Evolutionary conservation across 164 flowering plant species (phyloP).

Genomic region (Vitis rotundifolia): DNA sequence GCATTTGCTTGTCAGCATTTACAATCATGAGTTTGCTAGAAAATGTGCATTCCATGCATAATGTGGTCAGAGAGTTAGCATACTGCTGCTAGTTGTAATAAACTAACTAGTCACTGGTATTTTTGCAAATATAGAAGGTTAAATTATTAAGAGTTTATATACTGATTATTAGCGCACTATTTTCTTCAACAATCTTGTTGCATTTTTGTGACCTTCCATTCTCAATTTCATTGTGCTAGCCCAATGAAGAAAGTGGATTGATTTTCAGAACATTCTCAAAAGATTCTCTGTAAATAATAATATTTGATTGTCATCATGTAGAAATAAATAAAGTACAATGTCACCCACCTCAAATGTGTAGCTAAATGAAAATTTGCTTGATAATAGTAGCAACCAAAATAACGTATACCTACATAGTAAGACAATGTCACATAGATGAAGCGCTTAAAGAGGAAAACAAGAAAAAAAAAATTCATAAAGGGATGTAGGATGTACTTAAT

Average conservation of each 20-base stretch:
- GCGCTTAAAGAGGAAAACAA: background rate
- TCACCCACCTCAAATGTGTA: conserved; percentile 75
- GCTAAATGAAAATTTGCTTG: conserved; percentile 82
- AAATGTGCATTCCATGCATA: background rate
- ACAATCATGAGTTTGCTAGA: background rate
- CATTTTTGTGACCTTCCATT: no score
- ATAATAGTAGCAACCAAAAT: conserved; percentile 71
- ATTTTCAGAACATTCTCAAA: no score
- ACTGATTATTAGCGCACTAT: no score
- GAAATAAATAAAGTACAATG: background rate
- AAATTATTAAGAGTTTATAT: no score
- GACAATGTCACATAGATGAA: conserved; percentile 10
- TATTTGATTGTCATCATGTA: background rate
- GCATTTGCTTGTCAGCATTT: conserved; percentile 20
- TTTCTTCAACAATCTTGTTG: no score
- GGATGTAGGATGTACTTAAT: conserved; percentile 53
- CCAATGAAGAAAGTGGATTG: no score
- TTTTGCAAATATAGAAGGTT: background rate
- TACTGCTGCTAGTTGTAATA: background rate
- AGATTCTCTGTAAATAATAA: background rate
- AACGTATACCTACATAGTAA: conserved; percentile 61
- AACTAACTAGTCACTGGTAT: background rate
- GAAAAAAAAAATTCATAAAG: conserved; percentile 6
- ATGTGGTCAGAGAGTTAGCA: background rate
- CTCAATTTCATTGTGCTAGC: no score